A percentile compares a stretch with the other conserved stretches of the same genome.
Evolutionary conservation across 2,329 filamentous ascomycete genomes (phyloP).

Genomic region (Dryadomyces sulphureus): DNA sequence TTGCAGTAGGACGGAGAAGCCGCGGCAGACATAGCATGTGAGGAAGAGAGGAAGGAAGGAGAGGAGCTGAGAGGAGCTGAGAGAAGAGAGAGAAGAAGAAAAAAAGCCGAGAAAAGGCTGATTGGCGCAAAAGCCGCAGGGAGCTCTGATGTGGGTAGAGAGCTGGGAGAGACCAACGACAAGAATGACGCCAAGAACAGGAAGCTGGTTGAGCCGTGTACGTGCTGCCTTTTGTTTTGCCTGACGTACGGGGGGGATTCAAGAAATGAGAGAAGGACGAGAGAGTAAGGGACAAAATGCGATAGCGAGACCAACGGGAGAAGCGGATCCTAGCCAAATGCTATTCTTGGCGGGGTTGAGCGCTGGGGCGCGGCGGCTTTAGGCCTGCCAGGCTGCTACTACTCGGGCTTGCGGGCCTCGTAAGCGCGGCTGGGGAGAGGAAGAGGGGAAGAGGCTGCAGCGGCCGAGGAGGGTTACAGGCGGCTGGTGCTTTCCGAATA

Average conservation of each 20-base stretch:
- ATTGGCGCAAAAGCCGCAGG: not conserved
- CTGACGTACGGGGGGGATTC: not conserved
- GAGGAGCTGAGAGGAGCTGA: not conserved
- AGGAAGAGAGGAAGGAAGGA: not conserved
- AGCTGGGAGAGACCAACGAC: not conserved
- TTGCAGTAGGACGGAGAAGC: not conserved
- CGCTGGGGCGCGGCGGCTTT: not conserved
- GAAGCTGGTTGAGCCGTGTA: not conserved
- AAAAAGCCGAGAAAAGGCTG: not conserved
- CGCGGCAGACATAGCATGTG: not conserved
- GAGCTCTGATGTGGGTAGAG: not conserved
- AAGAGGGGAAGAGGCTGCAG: too few species aligned
- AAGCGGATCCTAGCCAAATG: not conserved
- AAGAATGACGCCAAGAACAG: not conserved
- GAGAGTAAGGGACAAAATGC: not conserved
- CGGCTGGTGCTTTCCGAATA: too few species aligned
- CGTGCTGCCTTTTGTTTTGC: not conserved
- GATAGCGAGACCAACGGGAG: not conserved
- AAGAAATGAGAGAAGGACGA: not conserved
- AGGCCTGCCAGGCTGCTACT: not conserved
- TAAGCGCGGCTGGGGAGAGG: too few species aligned
- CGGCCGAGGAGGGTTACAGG: too few species aligned
- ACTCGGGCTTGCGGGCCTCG: too few species aligned
- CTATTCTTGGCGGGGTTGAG: constrained; percentile 1
- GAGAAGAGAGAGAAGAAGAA: not conserved